Evolutionary conservation across 306 rosid genomes (phyloP).

Genomic region (Fragaria vesca): DNA sequence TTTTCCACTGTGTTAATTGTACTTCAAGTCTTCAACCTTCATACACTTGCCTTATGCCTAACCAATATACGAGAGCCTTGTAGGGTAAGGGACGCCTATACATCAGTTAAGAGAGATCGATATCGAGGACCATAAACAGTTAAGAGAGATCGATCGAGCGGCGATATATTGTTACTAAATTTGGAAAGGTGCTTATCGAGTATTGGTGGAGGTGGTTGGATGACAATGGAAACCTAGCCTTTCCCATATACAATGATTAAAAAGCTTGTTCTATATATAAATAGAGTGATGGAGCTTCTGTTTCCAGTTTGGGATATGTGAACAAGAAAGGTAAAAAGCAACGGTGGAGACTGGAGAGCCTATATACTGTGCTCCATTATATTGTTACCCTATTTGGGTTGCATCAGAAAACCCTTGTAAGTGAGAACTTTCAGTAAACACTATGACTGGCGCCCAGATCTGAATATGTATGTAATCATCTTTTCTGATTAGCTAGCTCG

Average conservation of each 20-base stretch:
- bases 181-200: not conserved
- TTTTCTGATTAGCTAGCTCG: too few species aligned
- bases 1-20: too few species aligned
- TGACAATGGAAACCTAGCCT: not conserved
- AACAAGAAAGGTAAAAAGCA: too few species aligned
- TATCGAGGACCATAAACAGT: not conserved
- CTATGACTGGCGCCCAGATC: not conserved
- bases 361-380: not conserved
- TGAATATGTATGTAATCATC: too few species aligned
- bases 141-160: not conserved
- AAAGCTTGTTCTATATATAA: not conserved
- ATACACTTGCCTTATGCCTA: not conserved
- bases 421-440: not conserved
- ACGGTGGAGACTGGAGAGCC: too few species aligned
- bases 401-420: not conserved
- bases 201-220: not conserved
- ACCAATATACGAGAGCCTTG: not conserved
- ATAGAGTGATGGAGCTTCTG: not conserved
- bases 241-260: not conserved
- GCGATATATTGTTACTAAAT: not conserved
- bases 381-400: not conserved
- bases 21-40: not conserved
- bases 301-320: not conserved
- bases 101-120: not conserved
- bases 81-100: not conserved